phyloP scores from a whole-genome alignment of 306 rosid genomes.

The Castanopsis chinensis region DNA sequence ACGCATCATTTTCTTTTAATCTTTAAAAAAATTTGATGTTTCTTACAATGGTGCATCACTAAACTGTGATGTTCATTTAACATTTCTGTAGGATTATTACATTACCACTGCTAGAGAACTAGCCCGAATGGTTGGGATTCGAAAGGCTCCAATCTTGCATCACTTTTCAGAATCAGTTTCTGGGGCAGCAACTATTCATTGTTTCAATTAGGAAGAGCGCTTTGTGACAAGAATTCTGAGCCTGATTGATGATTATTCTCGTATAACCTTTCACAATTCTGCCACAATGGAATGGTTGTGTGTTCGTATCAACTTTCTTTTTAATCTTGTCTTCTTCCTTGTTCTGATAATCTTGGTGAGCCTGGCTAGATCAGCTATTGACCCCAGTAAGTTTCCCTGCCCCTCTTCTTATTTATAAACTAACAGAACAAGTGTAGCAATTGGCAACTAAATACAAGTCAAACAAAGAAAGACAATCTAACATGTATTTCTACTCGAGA shows the following conservation, averaged over 20 bases:
- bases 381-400: conserved; percentile 57
- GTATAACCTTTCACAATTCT: not conserved
- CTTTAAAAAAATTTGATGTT: no score
- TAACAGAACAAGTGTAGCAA: not conserved
- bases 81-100: no score
- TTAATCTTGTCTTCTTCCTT: conserved; percentile 45
- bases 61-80: no score
- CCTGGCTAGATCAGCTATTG: conserved; percentile 63
- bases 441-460: not conserved
- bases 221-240: conserved; percentile 43
- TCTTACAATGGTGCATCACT: no score
- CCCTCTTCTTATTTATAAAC: conserved; percentile 1
- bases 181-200: conserved; percentile 64
- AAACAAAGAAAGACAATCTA: not conserved
- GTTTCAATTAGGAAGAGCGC: conserved; percentile 63
- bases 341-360: conserved; percentile 67
- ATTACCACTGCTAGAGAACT: no score
- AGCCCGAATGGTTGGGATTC: conserved; percentile 34
- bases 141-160: conserved; percentile 77
- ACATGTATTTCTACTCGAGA: not conserved
- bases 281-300: no score
- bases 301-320: no score
- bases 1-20: conserved; percentile 31
- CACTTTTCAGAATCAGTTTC: conserved; percentile 76
- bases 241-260: conserved; percentile 63